Evolutionary conservation across 805 yeast species (phyloP).

Genomic region (Saccharomyces jurei): DNA sequence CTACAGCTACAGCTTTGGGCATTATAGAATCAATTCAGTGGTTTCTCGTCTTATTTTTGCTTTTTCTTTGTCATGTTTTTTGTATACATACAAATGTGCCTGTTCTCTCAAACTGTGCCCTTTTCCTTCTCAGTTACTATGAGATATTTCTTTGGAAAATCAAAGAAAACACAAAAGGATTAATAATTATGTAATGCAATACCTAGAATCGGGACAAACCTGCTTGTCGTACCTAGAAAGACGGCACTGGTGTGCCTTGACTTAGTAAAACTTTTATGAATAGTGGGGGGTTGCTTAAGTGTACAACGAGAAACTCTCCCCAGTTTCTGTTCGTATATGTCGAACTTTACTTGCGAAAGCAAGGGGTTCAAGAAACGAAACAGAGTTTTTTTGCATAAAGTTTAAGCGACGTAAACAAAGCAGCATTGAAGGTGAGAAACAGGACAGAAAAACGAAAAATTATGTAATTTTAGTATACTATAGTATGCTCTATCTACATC

Average conservation of each 20-base stretch:
- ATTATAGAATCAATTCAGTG: background rate
- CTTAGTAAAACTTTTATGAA: background rate
- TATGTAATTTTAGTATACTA: background rate
- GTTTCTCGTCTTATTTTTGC: background rate
- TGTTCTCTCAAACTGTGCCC: background rate
- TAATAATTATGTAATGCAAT: background rate
- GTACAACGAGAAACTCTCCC: background rate
- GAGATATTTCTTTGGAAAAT: background rate
- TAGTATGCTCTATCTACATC: background rate
- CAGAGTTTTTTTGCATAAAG: background rate
- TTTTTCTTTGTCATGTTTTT: background rate
- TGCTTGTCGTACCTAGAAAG: background rate
- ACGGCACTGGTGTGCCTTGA: background rate
- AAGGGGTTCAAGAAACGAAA: background rate
- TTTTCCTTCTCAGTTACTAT: background rate
- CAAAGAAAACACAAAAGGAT: background rate
- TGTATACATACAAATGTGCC: background rate
- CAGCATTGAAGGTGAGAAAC: background rate
- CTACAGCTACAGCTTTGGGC: background rate
- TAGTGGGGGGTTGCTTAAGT: background rate
- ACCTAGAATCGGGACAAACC: background rate
- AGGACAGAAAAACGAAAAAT: background rate
- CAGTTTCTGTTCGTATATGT: background rate
- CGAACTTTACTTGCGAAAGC: background rate
- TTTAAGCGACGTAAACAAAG: background rate